Percentiles rank a stretch among this genome's conserved stretches.
Conservation (phyloP, 1,139 yeast genomes). For the Magnusiomyces fungicola region DNA sequence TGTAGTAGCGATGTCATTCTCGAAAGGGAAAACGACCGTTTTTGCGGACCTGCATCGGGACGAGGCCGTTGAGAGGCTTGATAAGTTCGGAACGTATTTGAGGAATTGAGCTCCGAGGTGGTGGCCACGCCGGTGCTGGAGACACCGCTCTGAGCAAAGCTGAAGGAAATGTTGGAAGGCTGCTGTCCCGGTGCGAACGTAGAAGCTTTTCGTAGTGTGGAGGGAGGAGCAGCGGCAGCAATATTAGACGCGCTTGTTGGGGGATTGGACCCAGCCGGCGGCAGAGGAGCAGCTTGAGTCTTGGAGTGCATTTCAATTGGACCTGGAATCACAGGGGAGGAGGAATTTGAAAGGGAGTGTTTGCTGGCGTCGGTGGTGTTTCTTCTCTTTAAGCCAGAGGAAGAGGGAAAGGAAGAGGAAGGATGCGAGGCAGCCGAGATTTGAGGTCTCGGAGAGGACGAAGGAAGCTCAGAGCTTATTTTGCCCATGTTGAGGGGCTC, state of each 20-base stretch:
- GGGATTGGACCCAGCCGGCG: neutral
- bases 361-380: no score
- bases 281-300: neutral
- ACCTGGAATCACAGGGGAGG: no score
- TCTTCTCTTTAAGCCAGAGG: no score
- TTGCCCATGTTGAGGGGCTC: no score
- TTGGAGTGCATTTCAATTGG: no score
- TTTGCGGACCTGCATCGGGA: constrained; percentile 1
- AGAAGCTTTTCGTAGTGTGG: neutral
- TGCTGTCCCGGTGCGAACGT: constrained; percentile 1
- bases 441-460: no score
- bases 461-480: no score
- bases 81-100: constrained; percentile 12
- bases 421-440: no score
- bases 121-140: constrained; percentile 9
- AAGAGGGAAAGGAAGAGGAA: no score
- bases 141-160: constrained; percentile 9
- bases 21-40: constrained; percentile 14
- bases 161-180: constrained; percentile 9
- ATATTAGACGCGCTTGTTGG: neutral
- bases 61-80: constrained; percentile 15
- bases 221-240: neutral
- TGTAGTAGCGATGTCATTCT: constrained; percentile 11
- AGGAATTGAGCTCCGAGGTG: constrained; percentile 10
- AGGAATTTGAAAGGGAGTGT: no score